Base-by-base conservation (phyloP, 371 early-diverging fungal genomes). In the Basidiobolus heterosporus region DNA sequence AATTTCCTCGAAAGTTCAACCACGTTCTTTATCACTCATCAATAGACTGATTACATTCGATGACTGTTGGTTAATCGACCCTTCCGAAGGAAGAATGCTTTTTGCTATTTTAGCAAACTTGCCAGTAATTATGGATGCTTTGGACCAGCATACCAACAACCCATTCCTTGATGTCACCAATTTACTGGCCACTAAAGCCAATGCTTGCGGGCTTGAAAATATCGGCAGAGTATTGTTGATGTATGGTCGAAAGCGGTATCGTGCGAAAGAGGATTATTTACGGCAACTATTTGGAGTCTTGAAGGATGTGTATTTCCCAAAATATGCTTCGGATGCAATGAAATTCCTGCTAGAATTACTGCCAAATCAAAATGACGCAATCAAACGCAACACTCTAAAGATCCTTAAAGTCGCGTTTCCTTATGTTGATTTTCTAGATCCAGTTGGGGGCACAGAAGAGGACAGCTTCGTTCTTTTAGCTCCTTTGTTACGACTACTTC, bases 241-340 rank as follows among this genome's bases (percentile, higher is more conserved):
- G 30, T 30, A 30, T 30, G 30, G 30, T 5, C 30, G 30, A 30
- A 30, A 76, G 48, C 65, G 77, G 19, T 71, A 80, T 47, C 68
- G 87, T 24, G 64, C 68, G 24, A 70, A 75, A 53, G 76, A 81
- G 22, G 86, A 85, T 50, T 86, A 76, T 50, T 60, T 85, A 18
- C 62, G 72, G 14, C 84, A 85, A 48, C 58, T 83, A 9, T 59
- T 74, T 8, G 60, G 54, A 1, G 58, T 75, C 4, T 56, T 87
- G 39, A 62, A 74, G 1, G 81, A 85, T 23, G 55, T 66, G 1
- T 87, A 76, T 51, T 68, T 86, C 36, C 71, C 71, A 0, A 63
- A 63, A 15, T 69, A 79, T 22, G 71, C 77, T 38, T 64, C 64
- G 16, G 65, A 74, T 50, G 76, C 14, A 48, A 42, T 13, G 41